A percentile compares a stretch with the other conserved stretches of the same genome.
Evolutionary conservation across 371 early-diverging fungal species (phyloP).

Genomic region (Lichtheimia hyalospora): DNA sequence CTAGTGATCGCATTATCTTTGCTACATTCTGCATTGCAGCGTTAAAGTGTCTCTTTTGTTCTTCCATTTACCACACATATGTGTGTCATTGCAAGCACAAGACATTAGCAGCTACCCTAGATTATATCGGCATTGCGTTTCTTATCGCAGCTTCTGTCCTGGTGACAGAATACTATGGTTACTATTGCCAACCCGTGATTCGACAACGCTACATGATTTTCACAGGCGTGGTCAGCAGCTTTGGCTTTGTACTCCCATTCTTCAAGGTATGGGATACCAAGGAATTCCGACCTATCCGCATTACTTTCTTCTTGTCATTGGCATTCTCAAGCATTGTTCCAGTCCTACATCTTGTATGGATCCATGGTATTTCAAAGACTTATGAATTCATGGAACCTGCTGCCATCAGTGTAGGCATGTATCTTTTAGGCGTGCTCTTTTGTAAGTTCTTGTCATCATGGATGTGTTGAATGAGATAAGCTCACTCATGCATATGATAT

Average conservation of each 20-base stretch:
- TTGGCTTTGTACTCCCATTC: constrained; percentile 59
- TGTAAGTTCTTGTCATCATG: constrained; percentile 18
- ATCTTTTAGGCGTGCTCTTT: constrained; percentile 54
- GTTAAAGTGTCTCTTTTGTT: constrained; percentile 66
- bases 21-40: constrained; percentile 65
- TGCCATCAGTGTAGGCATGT: constrained; percentile 51
- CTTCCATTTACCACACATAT: constrained; percentile 70
- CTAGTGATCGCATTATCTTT: constrained; percentile 57
- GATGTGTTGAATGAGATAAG: too few species aligned
- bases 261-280: constrained; percentile 59
- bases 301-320: constrained; percentile 64
- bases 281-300: constrained; percentile 54
- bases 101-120: constrained; percentile 63
- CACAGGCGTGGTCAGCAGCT: constrained; percentile 53
- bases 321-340: constrained; percentile 62
- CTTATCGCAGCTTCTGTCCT: constrained; percentile 66
- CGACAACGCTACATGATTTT: constrained; percentile 55
- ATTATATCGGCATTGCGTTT: constrained; percentile 71
- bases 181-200: constrained; percentile 56
- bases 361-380: constrained; percentile 43
- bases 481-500: too few species aligned
- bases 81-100: constrained; percentile 61
- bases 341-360: constrained; percentile 49
- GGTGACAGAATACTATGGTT: constrained; percentile 64
- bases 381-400: constrained; percentile 51